A percentile compares a stretch with the other conserved stretches of the same genome.
Conservation (phyloP, 805 yeast species). For the Pichia paraexigua region DNA sequence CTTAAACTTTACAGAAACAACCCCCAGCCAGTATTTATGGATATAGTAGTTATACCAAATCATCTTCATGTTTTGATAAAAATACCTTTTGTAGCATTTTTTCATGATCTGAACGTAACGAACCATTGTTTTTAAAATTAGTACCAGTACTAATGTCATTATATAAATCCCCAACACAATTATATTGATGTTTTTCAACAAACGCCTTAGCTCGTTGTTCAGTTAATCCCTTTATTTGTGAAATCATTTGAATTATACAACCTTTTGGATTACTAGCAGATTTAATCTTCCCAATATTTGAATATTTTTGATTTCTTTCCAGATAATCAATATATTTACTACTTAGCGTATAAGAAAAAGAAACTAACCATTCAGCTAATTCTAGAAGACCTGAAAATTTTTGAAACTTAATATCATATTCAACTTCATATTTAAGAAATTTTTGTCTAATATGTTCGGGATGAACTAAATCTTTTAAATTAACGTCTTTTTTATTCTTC, state of each 20-base stretch:
- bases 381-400: conserved; percentile 41
- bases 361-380: conserved; percentile 42
- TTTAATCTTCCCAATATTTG: conserved; percentile 46
- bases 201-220: conserved; percentile 41
- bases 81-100: conserved; percentile 40
- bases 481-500: conserved; percentile 5
- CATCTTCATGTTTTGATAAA: conserved; percentile 36
- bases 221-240: conserved; percentile 54
- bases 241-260: conserved; percentile 41
- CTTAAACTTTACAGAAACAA: too few relatives aligned
- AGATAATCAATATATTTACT: conserved; percentile 45
- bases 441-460: conserved; percentile 33
- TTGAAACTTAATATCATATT: conserved; percentile 41
- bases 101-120: conserved; percentile 41
- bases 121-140: conserved; percentile 6
- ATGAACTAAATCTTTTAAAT: conserved; percentile 6
- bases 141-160: background rate
- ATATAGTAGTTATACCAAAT: background rate
- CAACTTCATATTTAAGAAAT: conserved; percentile 39
- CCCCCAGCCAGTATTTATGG: too few relatives aligned
- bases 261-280: conserved; percentile 45
- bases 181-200: conserved; percentile 18
- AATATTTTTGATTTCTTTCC: conserved; percentile 45
- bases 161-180: conserved; percentile 7
- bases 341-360: conserved; percentile 50